Base-by-base conservation (phyloP, 352 stramenopile genomes). In the Phytopythium vexans region DNA sequence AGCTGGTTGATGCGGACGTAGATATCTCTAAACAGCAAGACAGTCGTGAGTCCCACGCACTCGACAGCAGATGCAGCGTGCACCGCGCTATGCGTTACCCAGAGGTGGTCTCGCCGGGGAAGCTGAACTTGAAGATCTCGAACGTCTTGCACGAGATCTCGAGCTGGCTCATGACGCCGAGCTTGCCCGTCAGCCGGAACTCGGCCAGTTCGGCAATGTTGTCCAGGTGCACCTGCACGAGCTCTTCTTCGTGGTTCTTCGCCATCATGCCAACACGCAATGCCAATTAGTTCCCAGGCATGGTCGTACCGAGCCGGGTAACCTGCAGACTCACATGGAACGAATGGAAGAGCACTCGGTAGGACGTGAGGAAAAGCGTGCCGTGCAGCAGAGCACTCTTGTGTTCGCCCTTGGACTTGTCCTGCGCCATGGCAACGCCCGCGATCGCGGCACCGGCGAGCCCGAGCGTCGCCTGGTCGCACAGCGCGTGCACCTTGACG, bases 111-210 rank as follows among this genome's bases (percentile, higher is more conserved):
- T 92, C 80, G 32, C 67, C 74, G 0, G 80, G 77, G 36, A 92
- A 92, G 37, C 82, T 80, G 46, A 92, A 89, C 41, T 82, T 86
- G 21, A 92, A 54, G 38, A 94, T 71, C 49, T 88, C 73, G 57
- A 94, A 92, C 52, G 92, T 94, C 58, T 94, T 94, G 74, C 82
- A 92, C 41, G 84, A 80, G 54, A 94, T 68, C 65, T 94, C 82
- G 41, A 94, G 62, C 52, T 88, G 78, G 51, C 72, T 87, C 70
- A 78, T 74, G 32, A 70, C 57, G 2, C 68, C 71, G 7, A 60
- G 62, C 49, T 73, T 85, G 37, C 58, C 65, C 41, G 55, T 67
- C 15, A 77, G 63, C 4, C 72, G 71, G 5, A 75, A 68, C 40
- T 92, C 84, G 6, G 76, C 80, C 11, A 92, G 56, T 52, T 94